phyloP scores from a whole-genome alignment of 805 yeast genomes.

The Suhomyces sp. region DNA sequence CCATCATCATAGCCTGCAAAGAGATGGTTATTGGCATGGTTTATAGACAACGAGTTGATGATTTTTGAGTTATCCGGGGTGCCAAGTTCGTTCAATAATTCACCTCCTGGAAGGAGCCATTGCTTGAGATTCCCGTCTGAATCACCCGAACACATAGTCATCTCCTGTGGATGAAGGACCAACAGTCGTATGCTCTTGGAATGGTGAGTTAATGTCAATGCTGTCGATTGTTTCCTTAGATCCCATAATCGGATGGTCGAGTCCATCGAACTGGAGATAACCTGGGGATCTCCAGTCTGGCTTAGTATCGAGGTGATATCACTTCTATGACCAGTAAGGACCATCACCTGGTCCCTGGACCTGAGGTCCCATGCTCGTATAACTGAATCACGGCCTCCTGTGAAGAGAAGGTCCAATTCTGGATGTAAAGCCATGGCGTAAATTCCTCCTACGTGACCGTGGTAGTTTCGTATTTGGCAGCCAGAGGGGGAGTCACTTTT shows the following conservation, averaged over 20 bases:
- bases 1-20: constrained; percentile 90
- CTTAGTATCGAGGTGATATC: constrained; percentile 70
- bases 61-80: constrained; percentile 47
- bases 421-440: constrained; percentile 86
- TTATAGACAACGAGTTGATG: constrained; percentile 67
- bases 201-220: constrained; percentile 78
- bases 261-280: constrained; percentile 81
- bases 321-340: constrained; percentile 76
- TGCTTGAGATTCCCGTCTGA: constrained; percentile 73
- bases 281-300: constrained; percentile 78
- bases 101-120: constrained; percentile 81
- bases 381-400: constrained; percentile 87
- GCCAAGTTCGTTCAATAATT: constrained; percentile 57
- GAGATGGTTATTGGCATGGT: constrained; percentile 57
- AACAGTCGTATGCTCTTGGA: constrained; percentile 76
- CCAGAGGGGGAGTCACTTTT: constrained; percentile 59
- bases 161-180: constrained; percentile 63
- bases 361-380: constrained; percentile 94
- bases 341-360: constrained; percentile 69
- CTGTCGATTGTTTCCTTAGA: constrained; percentile 71
- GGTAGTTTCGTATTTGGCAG: constrained; percentile 71
- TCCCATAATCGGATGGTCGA: constrained; percentile 90
- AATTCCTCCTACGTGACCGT: constrained; percentile 92
- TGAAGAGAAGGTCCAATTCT: constrained; percentile 73
- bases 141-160: constrained; percentile 77